Base-by-base conservation (phyloP, 257 asterid species). In the Nicotiana otophora region DNA sequence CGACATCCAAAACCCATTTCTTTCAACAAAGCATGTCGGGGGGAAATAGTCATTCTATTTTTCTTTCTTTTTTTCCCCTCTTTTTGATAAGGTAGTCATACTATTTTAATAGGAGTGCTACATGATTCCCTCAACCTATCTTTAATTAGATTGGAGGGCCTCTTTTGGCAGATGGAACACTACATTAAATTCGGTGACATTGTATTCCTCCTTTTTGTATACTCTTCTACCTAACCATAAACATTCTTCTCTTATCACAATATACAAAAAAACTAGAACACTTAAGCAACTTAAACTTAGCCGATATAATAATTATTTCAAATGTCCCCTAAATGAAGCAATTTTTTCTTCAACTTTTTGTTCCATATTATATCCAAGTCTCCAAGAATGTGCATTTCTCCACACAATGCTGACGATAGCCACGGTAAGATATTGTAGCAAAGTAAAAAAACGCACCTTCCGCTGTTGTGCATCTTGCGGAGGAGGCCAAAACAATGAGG, bases 401-500 rank as follows among this genome's bases (percentile, higher is more conserved):
- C 19, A 31, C 53, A 8, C 1, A 17, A 34, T 33, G 17, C 28
- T 33, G 76, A 33, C 34, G 28, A 67, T 67, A 33, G 15, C 8
- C 51, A 33, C 53, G 9, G 0, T 39, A 74, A 48, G 79, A 48
- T 74, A 48, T 74, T 7, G 26, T 74, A 74, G 23, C 28, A 10
- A 16, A n/a, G 17, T 17, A 64, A 55, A 26, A 69, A 83, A 63
- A 7, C 78, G 48, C 81, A 96, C 99, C 98, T 96, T 94, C 53
- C 98, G 88, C 80, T 94, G 99, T 57, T 83, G 94, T 70, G 86
- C 87, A 81, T 94, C 98, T 74, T 87, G 95, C 4, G 98, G 99
- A 51, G 98, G 98, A 34, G 89, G 98, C 97, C 97, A 94, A 87
- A 94, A 96, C 88, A 96, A 88, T 62, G 99, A 94, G 74, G 99